Evolutionary conservation across 2,329 filamentous ascomycete genomes (phyloP).

Genomic region (Corniculantispora saksenae): DNA sequence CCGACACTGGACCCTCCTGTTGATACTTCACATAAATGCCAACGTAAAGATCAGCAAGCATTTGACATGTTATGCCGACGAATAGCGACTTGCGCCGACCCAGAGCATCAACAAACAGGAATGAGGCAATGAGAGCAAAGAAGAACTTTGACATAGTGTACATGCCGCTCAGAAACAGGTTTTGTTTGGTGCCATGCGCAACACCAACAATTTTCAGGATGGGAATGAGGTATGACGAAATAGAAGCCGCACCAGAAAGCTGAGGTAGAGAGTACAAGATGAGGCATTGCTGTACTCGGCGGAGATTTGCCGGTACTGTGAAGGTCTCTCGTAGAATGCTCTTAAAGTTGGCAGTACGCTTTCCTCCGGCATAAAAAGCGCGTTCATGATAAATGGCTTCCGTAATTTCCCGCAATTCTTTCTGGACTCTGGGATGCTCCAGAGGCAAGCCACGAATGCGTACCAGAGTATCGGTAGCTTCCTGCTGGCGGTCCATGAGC

Average conservation of each 20-base stretch:
- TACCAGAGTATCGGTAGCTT: conserved; percentile 26
- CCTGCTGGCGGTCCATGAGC: conserved; percentile 30
- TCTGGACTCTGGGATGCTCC: conserved; percentile 28
- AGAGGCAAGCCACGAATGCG: conserved; percentile 30
- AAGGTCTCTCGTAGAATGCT: conserved; percentile 39
- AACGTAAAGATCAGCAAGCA: conserved; percentile 43
- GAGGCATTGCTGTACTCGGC: conserved; percentile 40
- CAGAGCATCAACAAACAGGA: conserved; percentile 47
- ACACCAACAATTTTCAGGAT: conserved; percentile 41
- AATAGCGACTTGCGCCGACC: conserved; percentile 42
- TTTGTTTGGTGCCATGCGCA: conserved; percentile 29
- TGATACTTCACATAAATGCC: conserved; percentile 40
- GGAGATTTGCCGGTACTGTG: conserved; percentile 37
- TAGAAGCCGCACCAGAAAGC: conserved; percentile 45
- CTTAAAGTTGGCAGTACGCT: conserved; percentile 23
- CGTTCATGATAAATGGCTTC: conserved; percentile 26
- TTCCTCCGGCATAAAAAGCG: conserved; percentile 21
- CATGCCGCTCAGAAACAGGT: conserved; percentile 43
- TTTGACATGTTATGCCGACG: conserved; percentile 36
- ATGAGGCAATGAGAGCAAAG: conserved; percentile 41
- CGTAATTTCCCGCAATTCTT: conserved; percentile 33
- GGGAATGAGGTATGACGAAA: conserved; percentile 46
- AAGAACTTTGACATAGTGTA: conserved; percentile 46
- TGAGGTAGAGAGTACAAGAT: conserved; percentile 42
- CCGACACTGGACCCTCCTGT: conserved; percentile 27